Evolutionary conservation across 1,284 basidiomycete species (phyloP).

Genomic region (Rhodotorula sp.): DNA sequence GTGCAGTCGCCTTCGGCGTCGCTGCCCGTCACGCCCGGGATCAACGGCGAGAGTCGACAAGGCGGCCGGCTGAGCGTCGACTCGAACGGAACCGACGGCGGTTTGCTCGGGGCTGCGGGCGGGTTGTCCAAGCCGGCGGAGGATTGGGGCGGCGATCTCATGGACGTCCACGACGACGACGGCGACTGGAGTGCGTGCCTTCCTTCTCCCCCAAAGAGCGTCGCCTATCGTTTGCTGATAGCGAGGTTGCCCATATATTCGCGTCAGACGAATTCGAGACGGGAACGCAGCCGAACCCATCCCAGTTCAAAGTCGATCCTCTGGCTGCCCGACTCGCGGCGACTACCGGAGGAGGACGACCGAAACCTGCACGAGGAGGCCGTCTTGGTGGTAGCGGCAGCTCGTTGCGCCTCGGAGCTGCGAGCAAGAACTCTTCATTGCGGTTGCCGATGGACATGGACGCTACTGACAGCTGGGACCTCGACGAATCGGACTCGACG

Average conservation of each 20-base stretch:
- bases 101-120: background rate
- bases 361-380: slow-evolving; percentile 13
- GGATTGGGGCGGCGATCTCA: slow-evolving; percentile 64
- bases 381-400: slow-evolving; percentile 1
- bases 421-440: background rate
- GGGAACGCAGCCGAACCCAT: slow-evolving; percentile 16
- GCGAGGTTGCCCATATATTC: too few relatives aligned
- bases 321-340: slow-evolving; percentile 29
- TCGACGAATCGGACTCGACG: slow-evolving; percentile 14
- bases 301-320: slow-evolving; percentile 20
- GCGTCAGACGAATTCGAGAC: slow-evolving; percentile 40
- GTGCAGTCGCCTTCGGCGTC: slow-evolving; percentile 16
- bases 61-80: background rate
- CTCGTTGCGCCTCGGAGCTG: background rate
- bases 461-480: slow-evolving; percentile 36
- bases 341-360: background rate
- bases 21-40: background rate
- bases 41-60: slow-evolving; percentile 10
- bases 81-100: background rate
- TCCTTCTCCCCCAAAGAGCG: too few relatives aligned
- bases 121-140: slow-evolving; percentile 48
- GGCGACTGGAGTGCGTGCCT: slow-evolving; percentile 92
- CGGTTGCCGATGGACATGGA: slow-evolving; percentile 33
- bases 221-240: too few relatives aligned
- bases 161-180: slow-evolving; percentile 84